phyloP scores from a whole-genome alignment of 129 eudicot species.

The Escallonia herrerae region DNA sequence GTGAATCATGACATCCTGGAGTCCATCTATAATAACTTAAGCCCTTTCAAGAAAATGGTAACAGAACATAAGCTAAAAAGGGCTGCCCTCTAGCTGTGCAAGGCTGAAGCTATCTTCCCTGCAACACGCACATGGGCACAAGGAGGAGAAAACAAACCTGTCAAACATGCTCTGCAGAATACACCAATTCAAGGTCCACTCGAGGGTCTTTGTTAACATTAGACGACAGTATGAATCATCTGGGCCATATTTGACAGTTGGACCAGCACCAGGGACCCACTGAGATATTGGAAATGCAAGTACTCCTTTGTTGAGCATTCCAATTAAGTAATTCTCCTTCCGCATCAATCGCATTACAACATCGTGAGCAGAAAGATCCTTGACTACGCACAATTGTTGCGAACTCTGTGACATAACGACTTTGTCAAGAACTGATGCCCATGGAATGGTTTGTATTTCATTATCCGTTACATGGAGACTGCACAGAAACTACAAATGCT shows the following conservation, averaged over 20 bases:
- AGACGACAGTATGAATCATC: conserved; percentile 44
- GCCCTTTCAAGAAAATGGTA: no score
- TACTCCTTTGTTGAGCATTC: conserved; percentile 92
- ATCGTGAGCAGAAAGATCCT: conserved; percentile 88
- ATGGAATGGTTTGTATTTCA: conserved; percentile 86
- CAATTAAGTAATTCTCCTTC: conserved; percentile 93
- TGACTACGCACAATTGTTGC: conserved; percentile 68
- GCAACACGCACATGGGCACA: not conserved
- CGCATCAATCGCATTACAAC: conserved; percentile 91
- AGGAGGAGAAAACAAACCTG: conserved; percentile 40
- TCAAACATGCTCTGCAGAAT: conserved; percentile 96
- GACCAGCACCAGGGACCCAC: conserved; percentile 95
- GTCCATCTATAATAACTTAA: no score
- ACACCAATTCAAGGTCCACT: conserved; percentile 96
- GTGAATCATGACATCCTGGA: no score
- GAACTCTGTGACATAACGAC: conserved; percentile 56
- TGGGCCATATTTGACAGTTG: conserved; percentile 43
- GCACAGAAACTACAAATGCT: conserved; percentile 21
- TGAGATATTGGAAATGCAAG: conserved; percentile 72
- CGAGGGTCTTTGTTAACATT: conserved; percentile 82
- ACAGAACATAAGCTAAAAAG: no score
- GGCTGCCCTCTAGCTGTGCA: no score
- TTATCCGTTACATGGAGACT: conserved; percentile 84
- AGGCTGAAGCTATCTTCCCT: no score
- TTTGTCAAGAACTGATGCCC: conserved; percentile 81